phyloP scores from a whole-genome alignment of 768 basidiomycete species.

The Inosperma sp. region DNA sequence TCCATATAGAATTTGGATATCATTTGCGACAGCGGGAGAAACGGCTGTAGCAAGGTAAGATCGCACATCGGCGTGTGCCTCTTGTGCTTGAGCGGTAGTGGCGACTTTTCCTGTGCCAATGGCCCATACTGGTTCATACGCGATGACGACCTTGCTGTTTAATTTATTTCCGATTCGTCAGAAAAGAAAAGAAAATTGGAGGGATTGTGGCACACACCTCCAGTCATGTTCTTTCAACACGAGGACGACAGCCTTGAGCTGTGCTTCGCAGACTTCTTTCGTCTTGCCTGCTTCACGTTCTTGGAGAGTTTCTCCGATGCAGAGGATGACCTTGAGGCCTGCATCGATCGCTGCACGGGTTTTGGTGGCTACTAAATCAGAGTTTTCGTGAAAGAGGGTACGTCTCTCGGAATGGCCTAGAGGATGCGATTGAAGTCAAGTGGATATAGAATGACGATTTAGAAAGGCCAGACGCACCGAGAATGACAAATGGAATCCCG shows the following conservation, averaged over 20 bases:
- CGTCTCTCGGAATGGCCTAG: constrained; percentile 95
- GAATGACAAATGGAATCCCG: constrained; percentile 85
- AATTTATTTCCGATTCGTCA: neutral
- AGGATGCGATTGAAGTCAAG: constrained; percentile 8
- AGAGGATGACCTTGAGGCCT: constrained; percentile 84
- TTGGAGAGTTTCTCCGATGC: constrained; percentile 90
- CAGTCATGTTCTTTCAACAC: constrained; percentile 64
- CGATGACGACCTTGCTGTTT: constrained; percentile 81
- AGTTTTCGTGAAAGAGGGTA: constrained; percentile 85
- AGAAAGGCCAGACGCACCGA: constrained; percentile 47
- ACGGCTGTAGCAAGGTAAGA: constrained; percentile 62
- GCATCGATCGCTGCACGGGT: constrained; percentile 75
- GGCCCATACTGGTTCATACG: constrained; percentile 98
- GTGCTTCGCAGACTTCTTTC: constrained; percentile 70
- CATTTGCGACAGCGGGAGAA: constrained; percentile 62
- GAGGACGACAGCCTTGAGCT: constrained; percentile 72
- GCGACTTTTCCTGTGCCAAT: constrained; percentile 98
- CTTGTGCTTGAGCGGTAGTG: constrained; percentile 87
- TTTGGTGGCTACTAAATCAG: constrained; percentile 78
- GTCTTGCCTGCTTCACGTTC: constrained; percentile 82
- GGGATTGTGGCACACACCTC: constrained; percentile 51
- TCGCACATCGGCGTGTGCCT: constrained; percentile 82
- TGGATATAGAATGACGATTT: constrained; percentile 1
- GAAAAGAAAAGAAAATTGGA: neutral
- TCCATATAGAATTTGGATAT: constrained; percentile 89